Evolutionary conservation across 139 green algal species (phyloP).

Genomic region (Spirogloea muscicola): DNA sequence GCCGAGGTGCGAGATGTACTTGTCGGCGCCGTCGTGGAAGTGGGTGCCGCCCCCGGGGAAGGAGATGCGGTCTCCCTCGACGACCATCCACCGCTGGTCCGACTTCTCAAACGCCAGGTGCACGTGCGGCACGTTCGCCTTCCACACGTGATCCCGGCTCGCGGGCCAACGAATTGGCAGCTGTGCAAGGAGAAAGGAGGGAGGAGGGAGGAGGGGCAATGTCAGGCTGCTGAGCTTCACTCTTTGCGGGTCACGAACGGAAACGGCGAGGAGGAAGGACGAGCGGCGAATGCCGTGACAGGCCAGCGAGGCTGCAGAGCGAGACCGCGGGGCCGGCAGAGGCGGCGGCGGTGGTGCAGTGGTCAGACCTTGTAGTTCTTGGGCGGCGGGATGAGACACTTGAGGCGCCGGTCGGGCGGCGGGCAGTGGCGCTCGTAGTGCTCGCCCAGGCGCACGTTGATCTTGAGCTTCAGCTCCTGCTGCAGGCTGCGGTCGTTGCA

Average conservation of each 20-base stretch:
- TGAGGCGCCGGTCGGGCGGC: constrained; percentile 4
- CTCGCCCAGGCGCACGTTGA: constrained; percentile 11
- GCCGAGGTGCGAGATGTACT: too few relatives aligned
- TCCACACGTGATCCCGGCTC: constrained; percentile 27
- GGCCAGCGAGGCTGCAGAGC: too few relatives aligned
- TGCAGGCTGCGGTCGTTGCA: constrained; percentile 28
- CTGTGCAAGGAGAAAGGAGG: constrained; percentile 6
- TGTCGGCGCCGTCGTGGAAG: constrained; percentile 17
- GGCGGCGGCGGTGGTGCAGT: not conserved
- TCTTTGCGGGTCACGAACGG: too few relatives aligned
- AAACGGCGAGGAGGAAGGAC: too few relatives aligned
- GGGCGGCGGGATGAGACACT: constrained; percentile 21
- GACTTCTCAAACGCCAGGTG: constrained; percentile 7
- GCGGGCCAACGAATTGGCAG: constrained; percentile 5
- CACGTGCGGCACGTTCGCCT: constrained; percentile 15
- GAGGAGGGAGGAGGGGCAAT: not conserved
- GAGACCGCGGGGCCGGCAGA: too few relatives aligned
- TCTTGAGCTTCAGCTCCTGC: constrained; percentile 25
- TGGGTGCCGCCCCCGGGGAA: constrained; percentile 30
- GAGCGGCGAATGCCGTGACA: too few relatives aligned
- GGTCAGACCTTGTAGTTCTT: constrained; percentile 16
- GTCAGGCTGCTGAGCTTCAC: too few relatives aligned
- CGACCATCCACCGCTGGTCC: constrained; percentile 36
- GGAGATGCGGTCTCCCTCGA: constrained; percentile 15
- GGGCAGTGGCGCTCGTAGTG: constrained; percentile 37